phyloP scores from a whole-genome alignment of 1,284 basidiomycete species.

The Lentinula novae-zelandiae region DNA sequence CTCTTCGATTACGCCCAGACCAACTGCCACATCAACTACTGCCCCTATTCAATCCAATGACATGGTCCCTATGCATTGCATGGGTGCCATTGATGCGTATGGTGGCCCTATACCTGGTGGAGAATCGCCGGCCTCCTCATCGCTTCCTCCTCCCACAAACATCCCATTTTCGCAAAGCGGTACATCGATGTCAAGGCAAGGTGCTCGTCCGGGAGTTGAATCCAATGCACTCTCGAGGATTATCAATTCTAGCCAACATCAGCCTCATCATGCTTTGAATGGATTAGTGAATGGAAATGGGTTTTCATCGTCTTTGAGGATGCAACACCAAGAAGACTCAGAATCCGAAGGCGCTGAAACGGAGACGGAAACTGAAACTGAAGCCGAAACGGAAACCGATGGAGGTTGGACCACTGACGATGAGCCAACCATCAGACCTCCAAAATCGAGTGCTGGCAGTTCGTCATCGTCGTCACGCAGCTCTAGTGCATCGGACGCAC shows the following conservation, averaged over 20 bases:
- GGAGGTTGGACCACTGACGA: conserved; percentile 65
- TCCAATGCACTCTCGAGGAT: neutral
- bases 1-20: conserved; percentile 2
- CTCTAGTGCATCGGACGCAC: conserved; percentile 21
- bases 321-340: neutral
- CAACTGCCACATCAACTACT: neutral
- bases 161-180: neutral
- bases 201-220: conserved; percentile 15
- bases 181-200: conserved; percentile 17
- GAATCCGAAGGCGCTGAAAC: conserved; percentile 24
- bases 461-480: conserved; percentile 9
- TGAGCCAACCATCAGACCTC: conserved; percentile 68
- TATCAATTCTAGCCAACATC: neutral
- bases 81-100: conserved; percentile 54
- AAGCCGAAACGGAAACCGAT: conserved; percentile 40
- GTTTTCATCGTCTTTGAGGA: neutral
- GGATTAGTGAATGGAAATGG: neutral
- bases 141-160: conserved; percentile 9
- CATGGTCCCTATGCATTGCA: conserved; percentile 42
- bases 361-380: conserved; percentile 38
- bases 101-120: conserved; percentile 31
- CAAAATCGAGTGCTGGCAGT: conserved; percentile 28
- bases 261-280: conserved; percentile 3
- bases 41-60: conserved; percentile 10
- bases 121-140: conserved; percentile 15